Percentiles rank a stretch among this genome's conserved stretches.
Evolutionary conservation across 75 land plant genomes (phyloP).

Genomic region (Gnetum montanum): DNA sequence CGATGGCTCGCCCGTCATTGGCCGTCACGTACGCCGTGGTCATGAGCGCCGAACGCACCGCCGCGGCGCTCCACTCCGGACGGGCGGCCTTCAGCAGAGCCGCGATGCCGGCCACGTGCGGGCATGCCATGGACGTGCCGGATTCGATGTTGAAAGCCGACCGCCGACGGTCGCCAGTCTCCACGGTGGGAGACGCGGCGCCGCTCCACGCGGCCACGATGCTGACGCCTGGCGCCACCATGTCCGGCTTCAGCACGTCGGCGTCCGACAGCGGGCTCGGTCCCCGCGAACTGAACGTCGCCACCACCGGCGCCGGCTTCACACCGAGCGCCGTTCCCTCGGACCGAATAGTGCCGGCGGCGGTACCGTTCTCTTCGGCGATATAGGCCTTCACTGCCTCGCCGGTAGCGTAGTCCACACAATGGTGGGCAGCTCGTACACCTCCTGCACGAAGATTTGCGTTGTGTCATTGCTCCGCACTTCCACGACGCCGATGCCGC

Average conservation of each 20-base stretch:
- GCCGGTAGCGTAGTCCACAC: not conserved
- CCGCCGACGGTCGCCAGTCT: slow-evolving; percentile 4
- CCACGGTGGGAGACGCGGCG: slow-evolving; percentile 2
- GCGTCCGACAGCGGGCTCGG: slow-evolving; percentile 32
- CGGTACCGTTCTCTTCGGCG: slow-evolving; percentile 12
- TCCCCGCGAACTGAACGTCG: slow-evolving; percentile 52
- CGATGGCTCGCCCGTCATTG: not conserved
- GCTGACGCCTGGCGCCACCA: slow-evolving; percentile 47
- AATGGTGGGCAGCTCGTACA: not conserved
- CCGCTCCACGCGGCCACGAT: slow-evolving; percentile 52
- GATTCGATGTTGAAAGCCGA: slow-evolving; percentile 27
- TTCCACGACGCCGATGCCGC: not conserved
- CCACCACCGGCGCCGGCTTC: slow-evolving; percentile 21
- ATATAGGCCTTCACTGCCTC: not conserved
- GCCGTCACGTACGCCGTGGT: slow-evolving; percentile 15
- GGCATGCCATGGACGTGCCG: slow-evolving; percentile 70
- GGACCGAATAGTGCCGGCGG: slow-evolving; percentile 14
- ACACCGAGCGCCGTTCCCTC: slow-evolving; percentile 14
- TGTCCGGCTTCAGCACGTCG: slow-evolving; percentile 50
- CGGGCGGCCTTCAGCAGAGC: slow-evolving; percentile 39
- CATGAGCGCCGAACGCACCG: slow-evolving; percentile 55
- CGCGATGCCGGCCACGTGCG: slow-evolving; percentile 54
- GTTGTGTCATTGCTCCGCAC: not conserved
- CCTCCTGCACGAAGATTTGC: too few species aligned
- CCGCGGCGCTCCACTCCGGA: slow-evolving; percentile 55